A percentile compares a stretch with the other conserved stretches of the same genome.
Evolutionary conservation across 1,284 basidiomycete species (phyloP).

Genomic region (Boletus semigastroideus): DNA sequence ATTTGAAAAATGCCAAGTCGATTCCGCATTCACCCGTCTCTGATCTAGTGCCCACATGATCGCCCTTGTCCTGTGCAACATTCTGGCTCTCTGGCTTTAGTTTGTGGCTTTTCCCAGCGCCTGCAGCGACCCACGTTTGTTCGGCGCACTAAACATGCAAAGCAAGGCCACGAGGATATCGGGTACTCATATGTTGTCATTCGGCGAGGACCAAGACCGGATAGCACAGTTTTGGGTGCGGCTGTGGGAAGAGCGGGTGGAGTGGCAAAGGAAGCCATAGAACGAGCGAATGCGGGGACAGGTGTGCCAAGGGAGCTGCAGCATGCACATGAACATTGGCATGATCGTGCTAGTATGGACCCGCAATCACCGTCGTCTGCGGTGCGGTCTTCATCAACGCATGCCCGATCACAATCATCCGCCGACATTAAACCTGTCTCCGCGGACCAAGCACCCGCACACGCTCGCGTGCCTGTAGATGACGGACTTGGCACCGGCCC

Average conservation of each 20-base stretch:
- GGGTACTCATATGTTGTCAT: slow-evolving; percentile 93
- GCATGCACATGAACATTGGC: slow-evolving; percentile 17
- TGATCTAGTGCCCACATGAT: slow-evolving; percentile 87
- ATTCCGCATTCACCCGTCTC: slow-evolving; percentile 12
- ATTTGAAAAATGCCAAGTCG: slow-evolving; percentile 17
- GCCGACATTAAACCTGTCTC: slow-evolving; percentile 23
- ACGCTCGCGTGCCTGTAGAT: slow-evolving; percentile 48
- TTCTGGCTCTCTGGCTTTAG: slow-evolving; percentile 46
- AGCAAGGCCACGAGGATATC: slow-evolving; percentile 80
- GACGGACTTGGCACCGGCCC: slow-evolving; percentile 24
- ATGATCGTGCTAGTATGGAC: slow-evolving; percentile 18
- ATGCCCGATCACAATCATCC: slow-evolving; percentile 16
- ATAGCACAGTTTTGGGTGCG: slow-evolving; percentile 29
- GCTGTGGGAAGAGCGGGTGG: slow-evolving; percentile 66
- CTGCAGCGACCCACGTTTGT: slow-evolving; percentile 85
- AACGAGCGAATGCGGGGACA: slow-evolving; percentile 25
- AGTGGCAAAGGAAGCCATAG: slow-evolving; percentile 45
- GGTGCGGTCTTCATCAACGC: slow-evolving; percentile 6
- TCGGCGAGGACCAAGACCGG: slow-evolving; percentile 73
- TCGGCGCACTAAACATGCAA: slow-evolving; percentile 84
- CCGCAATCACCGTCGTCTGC: slow-evolving; percentile 29
- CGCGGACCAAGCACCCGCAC: slow-evolving; percentile 33
- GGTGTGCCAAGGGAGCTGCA: slow-evolving; percentile 25
- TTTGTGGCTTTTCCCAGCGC: slow-evolving; percentile 87
- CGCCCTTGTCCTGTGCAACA: slow-evolving; percentile 74